Evolutionary conservation across 23 red algal species (phyloP), one percentile per base, ranked within the genome.

Genomic region (Gracilaria vermiculophylla): DNA sequence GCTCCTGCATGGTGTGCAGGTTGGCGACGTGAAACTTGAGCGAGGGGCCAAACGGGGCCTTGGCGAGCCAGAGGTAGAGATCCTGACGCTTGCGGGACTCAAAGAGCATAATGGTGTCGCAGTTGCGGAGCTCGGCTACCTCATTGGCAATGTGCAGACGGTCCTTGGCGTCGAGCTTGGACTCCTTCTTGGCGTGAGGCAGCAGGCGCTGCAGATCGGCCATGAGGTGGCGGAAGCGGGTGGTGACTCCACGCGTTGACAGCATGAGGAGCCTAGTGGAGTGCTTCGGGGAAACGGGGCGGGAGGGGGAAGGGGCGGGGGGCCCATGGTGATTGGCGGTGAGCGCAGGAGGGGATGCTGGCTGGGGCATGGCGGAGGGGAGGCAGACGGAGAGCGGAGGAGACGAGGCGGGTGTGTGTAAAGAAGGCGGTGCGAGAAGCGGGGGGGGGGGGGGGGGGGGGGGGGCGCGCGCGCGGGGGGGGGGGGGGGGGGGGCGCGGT

Each of bases 1-100:
- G 90, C 88, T 98, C 96, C 16, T 48, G 54, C 96, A 98, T 98
- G n/a, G 96, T 98, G 58, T 98, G 96, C 44, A 98, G 49, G 40
- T 98, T 98, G 53, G 77, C 73, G 14, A 95, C 86, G 33, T 93
- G 71, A 42, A 95, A 98, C 53, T 94, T 94, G 39, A 94, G 43
- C 4, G 92, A 82, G 28, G 97, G 97, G 71, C 97, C 97, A 39
- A 77, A 81, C 11, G 97, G 97, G 13, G 93, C 85, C 60, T 79
- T 86, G 53, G 90, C 85, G 23, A 83, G 39, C 97, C 97, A 98
- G 36, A 98, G 82, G 88, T 98, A 98, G 55, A 95, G 86, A 56
- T 98, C 97, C 34, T 95, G 43, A 19, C 74, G 94, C 50, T 95
- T 98, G 25, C 97, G 88, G 2, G 86, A 51, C 81, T 98, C 97